A percentile compares a stretch with the other conserved stretches of the same genome.
Conservation (phyloP, 1,139 yeast species). For the Debaryomyces fabryi region DNA sequence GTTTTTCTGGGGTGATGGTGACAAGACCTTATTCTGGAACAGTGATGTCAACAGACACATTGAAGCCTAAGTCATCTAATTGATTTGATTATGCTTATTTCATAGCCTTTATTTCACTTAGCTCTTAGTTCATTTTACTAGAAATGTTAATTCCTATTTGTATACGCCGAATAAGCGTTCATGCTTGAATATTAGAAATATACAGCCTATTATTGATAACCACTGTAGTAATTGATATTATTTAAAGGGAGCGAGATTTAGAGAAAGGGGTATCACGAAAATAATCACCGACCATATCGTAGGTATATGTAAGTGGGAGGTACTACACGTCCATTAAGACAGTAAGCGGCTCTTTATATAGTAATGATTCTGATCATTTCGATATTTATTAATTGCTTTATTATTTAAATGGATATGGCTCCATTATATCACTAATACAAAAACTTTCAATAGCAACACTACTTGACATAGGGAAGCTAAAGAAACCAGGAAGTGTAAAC, state of each 20-base stretch:
- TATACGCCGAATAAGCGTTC: not conserved
- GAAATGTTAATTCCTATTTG: slow-evolving; percentile 2
- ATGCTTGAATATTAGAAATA: not conserved
- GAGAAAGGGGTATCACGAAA: too few species aligned
- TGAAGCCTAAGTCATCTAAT: slow-evolving; percentile 21
- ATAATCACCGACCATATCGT: too few species aligned
- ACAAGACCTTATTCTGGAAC: slow-evolving; percentile 97
- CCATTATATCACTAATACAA: not conserved
- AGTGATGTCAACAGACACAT: slow-evolving; percentile 86
- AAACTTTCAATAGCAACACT: not conserved
- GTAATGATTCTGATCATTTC: not conserved
- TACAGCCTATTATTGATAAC: not conserved
- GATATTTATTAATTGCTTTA: not conserved
- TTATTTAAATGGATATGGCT: not conserved
- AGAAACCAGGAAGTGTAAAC: not conserved
- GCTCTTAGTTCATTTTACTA: slow-evolving; percentile 4
- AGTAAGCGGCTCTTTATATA: not conserved
- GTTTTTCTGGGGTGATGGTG: slow-evolving; percentile 99
- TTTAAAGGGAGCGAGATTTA: not conserved
- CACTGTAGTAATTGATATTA: not conserved
- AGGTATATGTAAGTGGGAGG: not conserved
- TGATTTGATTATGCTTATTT: not conserved
- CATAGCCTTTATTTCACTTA: not conserved
- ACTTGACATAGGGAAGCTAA: not conserved
- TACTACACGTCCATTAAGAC: not conserved